Evolutionary conservation across 2,329 filamentous ascomycete species (phyloP).

Genomic region (Sporothrix humicola): DNA sequence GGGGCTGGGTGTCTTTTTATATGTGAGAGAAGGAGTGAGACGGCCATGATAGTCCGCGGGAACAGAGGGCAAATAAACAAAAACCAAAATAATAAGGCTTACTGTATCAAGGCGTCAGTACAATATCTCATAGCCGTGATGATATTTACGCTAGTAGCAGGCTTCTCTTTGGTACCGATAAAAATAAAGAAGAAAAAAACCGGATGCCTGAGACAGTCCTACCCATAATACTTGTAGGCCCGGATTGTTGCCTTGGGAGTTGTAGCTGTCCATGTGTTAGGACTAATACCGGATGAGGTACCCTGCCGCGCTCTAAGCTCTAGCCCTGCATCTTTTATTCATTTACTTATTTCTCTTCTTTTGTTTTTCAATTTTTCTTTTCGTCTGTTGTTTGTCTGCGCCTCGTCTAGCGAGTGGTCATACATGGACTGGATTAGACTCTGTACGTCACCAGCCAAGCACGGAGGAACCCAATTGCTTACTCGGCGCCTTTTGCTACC

Average conservation of each 20-base stretch:
- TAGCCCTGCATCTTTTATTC: neutral
- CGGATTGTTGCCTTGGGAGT: conserved; percentile 13
- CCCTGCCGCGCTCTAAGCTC: neutral
- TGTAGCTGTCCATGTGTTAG: too few species aligned
- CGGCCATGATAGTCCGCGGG: neutral
- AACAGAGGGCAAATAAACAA: neutral
- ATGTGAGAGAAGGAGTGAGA: neutral
- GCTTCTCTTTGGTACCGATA: neutral
- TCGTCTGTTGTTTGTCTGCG: neutral
- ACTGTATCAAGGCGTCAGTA: neutral
- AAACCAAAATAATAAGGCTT: neutral
- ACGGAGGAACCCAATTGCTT: conserved; percentile 1
- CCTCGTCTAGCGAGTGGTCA: neutral
- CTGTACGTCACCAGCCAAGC: conserved; percentile 6
- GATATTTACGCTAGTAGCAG: neutral
- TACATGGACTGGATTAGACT: neutral
- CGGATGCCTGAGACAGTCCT: neutral
- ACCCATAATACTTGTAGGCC: neutral
- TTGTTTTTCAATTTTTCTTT: neutral
- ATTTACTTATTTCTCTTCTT: neutral
- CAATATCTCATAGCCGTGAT: neutral
- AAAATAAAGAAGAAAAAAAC: too few species aligned
- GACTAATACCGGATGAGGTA: neutral
- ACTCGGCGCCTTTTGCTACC: neutral
- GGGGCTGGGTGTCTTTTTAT: neutral